Evolutionary conservation across 768 basidiomycete genomes (phyloP).

Genomic region (Mycena alexandri): DNA sequence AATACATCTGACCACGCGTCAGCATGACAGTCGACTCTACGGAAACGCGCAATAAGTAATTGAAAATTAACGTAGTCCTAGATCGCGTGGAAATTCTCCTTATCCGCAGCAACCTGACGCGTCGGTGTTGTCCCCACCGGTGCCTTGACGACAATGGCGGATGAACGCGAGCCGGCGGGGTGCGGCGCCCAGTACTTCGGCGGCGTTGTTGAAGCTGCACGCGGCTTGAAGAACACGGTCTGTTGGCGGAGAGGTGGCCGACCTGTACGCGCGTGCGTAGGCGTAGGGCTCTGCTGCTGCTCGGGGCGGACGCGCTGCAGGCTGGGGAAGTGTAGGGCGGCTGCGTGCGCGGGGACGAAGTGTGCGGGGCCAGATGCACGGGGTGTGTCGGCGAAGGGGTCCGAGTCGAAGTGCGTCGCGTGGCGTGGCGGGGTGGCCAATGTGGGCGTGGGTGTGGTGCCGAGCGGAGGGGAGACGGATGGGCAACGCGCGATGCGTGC

Average conservation of each 20-base stretch:
- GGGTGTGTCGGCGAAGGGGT: background rate
- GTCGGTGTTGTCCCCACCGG: background rate
- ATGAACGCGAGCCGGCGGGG: conserved; percentile 32
- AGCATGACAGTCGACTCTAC: background rate
- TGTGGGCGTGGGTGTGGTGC: background rate
- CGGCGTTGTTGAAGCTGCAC: background rate
- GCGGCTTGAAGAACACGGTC: conserved; percentile 32
- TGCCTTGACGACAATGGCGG: conserved; percentile 33
- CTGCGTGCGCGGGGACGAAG: conserved; percentile 22
- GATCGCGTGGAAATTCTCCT: conserved; percentile 26
- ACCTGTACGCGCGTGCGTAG: background rate
- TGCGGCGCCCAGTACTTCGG: conserved; percentile 34
- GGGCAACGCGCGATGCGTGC: conserved; percentile 23
- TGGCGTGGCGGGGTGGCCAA: background rate
- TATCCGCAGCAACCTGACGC: conserved; percentile 5
- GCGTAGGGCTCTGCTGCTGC: conserved; percentile 35
- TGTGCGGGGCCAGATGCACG: too few species aligned
- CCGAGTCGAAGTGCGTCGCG: conserved; percentile 23
- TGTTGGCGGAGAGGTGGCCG: conserved; percentile 31
- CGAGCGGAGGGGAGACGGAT: background rate
- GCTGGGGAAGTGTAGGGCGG: conserved; percentile 14
- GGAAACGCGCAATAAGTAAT: background rate
- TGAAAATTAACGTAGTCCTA: background rate
- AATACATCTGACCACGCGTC: background rate
- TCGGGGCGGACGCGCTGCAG: conserved; percentile 15